Conservation (phyloP, 2,329 filamentous ascomycete genomes). For the Phialemoniopsis sp. region DNA sequence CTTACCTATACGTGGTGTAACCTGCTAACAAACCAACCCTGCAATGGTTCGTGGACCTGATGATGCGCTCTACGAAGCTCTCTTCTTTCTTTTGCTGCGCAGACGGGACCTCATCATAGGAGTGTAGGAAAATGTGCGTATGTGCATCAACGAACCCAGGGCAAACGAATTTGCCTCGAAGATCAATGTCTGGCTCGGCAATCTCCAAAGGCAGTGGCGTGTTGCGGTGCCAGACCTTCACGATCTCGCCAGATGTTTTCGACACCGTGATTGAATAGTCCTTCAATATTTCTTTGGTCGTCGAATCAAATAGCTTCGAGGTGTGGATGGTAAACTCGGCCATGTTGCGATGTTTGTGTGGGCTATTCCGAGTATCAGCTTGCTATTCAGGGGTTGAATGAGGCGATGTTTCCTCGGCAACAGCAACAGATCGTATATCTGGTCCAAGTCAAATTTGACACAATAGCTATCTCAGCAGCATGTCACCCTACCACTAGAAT, state of each 20-base stretch:
- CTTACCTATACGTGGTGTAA: constrained; percentile 55
- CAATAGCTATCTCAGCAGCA: too few species aligned
- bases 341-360: too few species aligned
- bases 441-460: too few species aligned
- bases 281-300: constrained; percentile 30
- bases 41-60: constrained; percentile 48
- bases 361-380: too few species aligned
- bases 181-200: constrained; percentile 39
- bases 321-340: constrained; percentile 40
- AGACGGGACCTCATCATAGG: constrained; percentile 33
- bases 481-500: too few species aligned
- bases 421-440: too few species aligned
- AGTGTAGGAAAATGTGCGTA: constrained; percentile 51
- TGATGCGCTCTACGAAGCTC: constrained; percentile 47
- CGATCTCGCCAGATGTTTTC: constrained; percentile 31
- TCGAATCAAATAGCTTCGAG: constrained; percentile 40
- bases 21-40: constrained; percentile 48
- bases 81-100: constrained; percentile 52
- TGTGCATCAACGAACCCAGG: constrained; percentile 51
- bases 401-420: too few species aligned
- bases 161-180: constrained; percentile 44
- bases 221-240: constrained; percentile 22
- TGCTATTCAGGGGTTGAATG: too few species aligned
- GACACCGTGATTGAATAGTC: constrained; percentile 37
- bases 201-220: too few species aligned